Base-by-base conservation (phyloP, 2,329 filamentous ascomycete species). In the Colletotrichum abscissum region DNA sequence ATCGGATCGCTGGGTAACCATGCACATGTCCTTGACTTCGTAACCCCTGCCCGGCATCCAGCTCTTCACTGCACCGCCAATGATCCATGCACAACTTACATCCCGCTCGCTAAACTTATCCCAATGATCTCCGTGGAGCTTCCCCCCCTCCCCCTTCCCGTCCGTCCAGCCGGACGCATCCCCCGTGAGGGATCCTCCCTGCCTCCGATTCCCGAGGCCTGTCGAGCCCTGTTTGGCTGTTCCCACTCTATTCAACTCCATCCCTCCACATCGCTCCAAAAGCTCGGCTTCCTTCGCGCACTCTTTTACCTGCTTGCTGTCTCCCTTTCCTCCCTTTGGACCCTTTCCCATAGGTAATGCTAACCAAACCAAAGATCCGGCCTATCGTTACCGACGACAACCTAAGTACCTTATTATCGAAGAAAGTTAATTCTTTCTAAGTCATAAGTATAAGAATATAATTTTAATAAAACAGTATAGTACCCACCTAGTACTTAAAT, bases 21-120 rank as follows among this genome's bases (percentile, higher is more conserved):
- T n/a, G 42, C 59, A 14, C 59, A 42, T 46, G 35, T n/a, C 62
- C 62, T n/a, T 49, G 42, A n/a, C 42, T 49, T 19, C 19, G 42
- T 14, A 30, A 30, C 42, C 42, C 16, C 14, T 16, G 9, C 60
- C 60, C 42, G 42, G 42, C 42, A 26, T 6, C 38, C 60, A 35
- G 63, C 63, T 59, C 33, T 66, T 42, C 69, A 26, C 38, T 64
- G 65, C 62, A 64, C n/a, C 30, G 22, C 35, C 30, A 52, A 55
- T 42, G 69, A 64, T 63, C 59, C 69, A 69, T 72, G 69, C 66
- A 72, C 52, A 69, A 67, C 35, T 30, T 24, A 16, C 52, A 63
- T 72, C 57, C 65, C 64, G 35, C 67, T 60, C 46, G 58, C 65
- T 66, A 59, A 72, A 54, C 19, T 55, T 46, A 69, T 59, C 38